phyloP scores from a whole-genome alignment of 2,329 filamentous ascomycete species.

The Botryotinia calthae region DNA sequence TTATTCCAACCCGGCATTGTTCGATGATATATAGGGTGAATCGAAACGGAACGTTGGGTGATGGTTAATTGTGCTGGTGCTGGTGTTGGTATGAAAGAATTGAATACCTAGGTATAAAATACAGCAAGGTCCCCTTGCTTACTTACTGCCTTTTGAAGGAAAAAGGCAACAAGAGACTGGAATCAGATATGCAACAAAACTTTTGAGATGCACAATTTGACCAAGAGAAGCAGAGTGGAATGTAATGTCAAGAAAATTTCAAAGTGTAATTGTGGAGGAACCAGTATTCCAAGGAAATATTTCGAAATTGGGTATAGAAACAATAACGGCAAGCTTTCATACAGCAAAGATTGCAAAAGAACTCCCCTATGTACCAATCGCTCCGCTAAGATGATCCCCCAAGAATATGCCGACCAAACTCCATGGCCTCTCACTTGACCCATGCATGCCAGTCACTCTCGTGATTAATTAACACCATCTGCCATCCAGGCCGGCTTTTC shows the following conservation, averaged over 20 bases:
- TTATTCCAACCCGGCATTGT: background rate
- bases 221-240: background rate
- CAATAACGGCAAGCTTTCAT: background rate
- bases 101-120: background rate
- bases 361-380: conserved; percentile 9
- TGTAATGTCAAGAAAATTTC: background rate
- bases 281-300: background rate
- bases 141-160: too few species aligned
- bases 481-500: background rate
- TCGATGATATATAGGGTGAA: background rate
- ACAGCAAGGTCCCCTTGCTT: background rate
- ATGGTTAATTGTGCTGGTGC: background rate
- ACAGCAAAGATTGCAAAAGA: background rate
- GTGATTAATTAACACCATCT: background rate
- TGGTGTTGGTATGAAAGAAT: background rate
- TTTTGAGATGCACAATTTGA: background rate
- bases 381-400: background rate
- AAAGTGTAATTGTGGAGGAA: background rate
- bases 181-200: background rate
- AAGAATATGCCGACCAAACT: conserved; percentile 11
- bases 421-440: background rate
- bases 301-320: conserved; percentile 15
- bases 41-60: background rate
- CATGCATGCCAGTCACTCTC: too few species aligned
- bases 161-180: too few species aligned